These are phyloP conservation scores for Calonectria crousiana DNA, from an alignment of 2,329 filamentous ascomycete genomes.

Conservation along the genomic window DNA sequence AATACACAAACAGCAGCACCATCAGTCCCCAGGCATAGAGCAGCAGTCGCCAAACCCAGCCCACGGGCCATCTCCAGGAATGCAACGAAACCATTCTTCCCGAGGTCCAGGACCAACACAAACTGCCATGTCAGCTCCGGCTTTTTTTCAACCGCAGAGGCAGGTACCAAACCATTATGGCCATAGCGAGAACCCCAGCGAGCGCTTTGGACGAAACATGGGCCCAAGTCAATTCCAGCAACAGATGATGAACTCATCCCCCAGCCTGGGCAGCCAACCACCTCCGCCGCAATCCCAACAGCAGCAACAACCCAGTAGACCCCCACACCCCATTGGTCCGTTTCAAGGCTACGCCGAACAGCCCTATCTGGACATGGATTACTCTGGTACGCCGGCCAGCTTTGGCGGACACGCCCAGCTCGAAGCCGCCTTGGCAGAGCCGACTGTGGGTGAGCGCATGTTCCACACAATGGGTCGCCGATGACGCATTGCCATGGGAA, in stretches of 20 bases:
- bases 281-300: conserved; percentile 23
- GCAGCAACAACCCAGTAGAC: conserved; percentile 19
- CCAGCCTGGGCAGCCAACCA: conserved; percentile 25
- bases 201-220: conserved; percentile 27
- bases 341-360: conserved; percentile 37
- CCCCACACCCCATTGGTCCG: conserved; percentile 25
- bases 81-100: conserved; percentile 13
- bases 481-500: not conserved
- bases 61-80: conserved; percentile 10
- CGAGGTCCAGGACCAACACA: conserved; percentile 5
- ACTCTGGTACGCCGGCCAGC: conserved; percentile 23
- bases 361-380: conserved; percentile 43
- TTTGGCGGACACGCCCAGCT: conserved; percentile 39
- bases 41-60: conserved; percentile 9
- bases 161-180: conserved; percentile 35
- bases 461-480: conserved; percentile 40
- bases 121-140: conserved; percentile 21
- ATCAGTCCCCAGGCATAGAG: conserved; percentile 22
- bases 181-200: conserved; percentile 15
- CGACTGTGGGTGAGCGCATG: conserved; percentile 37
- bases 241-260: conserved; percentile 29
- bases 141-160: conserved; percentile 31
- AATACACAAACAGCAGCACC: conserved; percentile 20
- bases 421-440: conserved; percentile 35
- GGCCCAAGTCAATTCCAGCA: conserved; percentile 34